A percentile compares a stretch with the other conserved stretches of the same genome.
Evolutionary conservation across 805 yeast species (phyloP).

Genomic region (Cyberlindnera petersonii): DNA sequence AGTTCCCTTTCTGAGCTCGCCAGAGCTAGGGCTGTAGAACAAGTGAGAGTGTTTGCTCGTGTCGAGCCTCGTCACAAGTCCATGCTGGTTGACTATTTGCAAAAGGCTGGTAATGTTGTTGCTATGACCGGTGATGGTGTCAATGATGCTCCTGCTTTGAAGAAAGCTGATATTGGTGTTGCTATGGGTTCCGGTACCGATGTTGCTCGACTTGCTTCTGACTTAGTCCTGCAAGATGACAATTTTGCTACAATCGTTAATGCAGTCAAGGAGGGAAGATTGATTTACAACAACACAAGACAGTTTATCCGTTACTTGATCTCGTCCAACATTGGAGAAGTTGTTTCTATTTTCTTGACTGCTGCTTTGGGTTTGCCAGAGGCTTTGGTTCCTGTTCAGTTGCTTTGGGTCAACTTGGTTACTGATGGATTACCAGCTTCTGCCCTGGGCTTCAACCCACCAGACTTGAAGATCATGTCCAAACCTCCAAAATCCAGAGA

Average conservation of each 20-base stretch:
- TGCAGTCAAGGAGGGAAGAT: constrained; percentile 54
- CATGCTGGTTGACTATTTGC: constrained; percentile 45
- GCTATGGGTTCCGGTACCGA: constrained; percentile 64
- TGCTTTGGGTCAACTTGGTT: constrained; percentile 53
- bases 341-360: constrained; percentile 51
- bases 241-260: constrained; percentile 54
- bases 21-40: constrained; percentile 41
- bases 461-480: constrained; percentile 36
- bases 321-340: constrained; percentile 54
- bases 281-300: constrained; percentile 40
- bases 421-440: constrained; percentile 60
- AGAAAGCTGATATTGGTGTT: constrained; percentile 63
- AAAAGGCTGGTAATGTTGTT: constrained; percentile 45
- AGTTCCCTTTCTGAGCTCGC: constrained; percentile 31
- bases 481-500: constrained; percentile 35
- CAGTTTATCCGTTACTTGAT: constrained; percentile 41
- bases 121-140: constrained; percentile 96
- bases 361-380: constrained; percentile 51
- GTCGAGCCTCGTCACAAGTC: constrained; percentile 56
- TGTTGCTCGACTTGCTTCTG: constrained; percentile 57
- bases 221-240: constrained; percentile 50
- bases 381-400: constrained; percentile 53
- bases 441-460: constrained; percentile 49
- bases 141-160: constrained; percentile 83
- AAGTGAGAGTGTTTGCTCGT: constrained; percentile 46